Percentiles rank a stretch among this genome's conserved stretches.
Evolutionary conservation across 2,329 filamentous ascomycete species (phyloP).

Genomic region (Hypoxylon sp.): DNA sequence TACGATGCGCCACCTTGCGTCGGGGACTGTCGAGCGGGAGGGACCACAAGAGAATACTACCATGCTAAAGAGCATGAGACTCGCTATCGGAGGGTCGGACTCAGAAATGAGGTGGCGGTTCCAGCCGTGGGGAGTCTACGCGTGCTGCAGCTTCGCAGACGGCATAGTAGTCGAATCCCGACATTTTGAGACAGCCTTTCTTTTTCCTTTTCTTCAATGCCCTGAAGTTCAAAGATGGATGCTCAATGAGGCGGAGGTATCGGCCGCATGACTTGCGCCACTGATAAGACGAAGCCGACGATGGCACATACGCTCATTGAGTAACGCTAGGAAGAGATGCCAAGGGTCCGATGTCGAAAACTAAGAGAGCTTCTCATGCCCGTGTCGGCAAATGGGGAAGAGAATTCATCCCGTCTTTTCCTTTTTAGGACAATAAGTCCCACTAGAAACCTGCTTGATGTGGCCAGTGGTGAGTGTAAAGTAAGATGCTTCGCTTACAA

Average conservation of each 20-base stretch:
- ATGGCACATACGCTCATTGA: constrained; percentile 7
- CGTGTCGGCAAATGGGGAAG: constrained; percentile 38
- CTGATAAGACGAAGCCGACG: constrained; percentile 25
- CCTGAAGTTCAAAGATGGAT: constrained; percentile 11
- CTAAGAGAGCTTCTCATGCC: constrained; percentile 36
- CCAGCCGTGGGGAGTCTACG: constrained; percentile 28
- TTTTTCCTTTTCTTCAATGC: constrained; percentile 4
- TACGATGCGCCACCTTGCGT: constrained; percentile 27
- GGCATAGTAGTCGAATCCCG: constrained; percentile 15
- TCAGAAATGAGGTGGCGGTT: constrained; percentile 30
- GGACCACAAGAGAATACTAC: constrained; percentile 11
- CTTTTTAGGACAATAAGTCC: constrained; percentile 12
- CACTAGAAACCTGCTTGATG: constrained; percentile 26
- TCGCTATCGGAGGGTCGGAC: constrained; percentile 20
- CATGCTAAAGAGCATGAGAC: constrained; percentile 2
- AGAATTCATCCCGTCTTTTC: constrained; percentile 14
- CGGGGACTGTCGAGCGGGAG: constrained; percentile 5
- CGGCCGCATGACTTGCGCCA: constrained; percentile 28
- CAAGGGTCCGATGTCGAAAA: constrained; percentile 33
- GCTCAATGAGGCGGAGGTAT: constrained; percentile 27
- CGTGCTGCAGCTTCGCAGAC: constrained; percentile 33
- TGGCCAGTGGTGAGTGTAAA: constrained; percentile 22
- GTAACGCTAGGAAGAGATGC: constrained; percentile 28
- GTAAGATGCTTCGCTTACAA: background rate
- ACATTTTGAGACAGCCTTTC: constrained; percentile 20